Evolutionary conservation across 164 flowering plant species (phyloP), one percentile per base, ranked within the genome.

Genomic region (Nymphaea thermarum): DNA sequence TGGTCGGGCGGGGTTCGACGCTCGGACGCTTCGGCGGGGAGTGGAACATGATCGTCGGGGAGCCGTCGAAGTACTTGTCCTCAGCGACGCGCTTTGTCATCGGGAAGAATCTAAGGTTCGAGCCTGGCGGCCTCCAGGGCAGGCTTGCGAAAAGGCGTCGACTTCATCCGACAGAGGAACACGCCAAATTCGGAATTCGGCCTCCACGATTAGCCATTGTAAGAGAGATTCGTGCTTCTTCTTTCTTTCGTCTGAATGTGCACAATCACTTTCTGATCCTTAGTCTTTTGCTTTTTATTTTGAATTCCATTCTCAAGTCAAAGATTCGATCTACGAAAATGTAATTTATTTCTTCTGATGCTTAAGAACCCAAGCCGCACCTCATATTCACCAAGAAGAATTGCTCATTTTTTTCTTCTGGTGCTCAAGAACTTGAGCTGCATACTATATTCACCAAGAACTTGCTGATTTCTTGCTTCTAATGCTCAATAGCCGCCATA

Each of bases 191-290:
- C 43, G 96, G 84, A 2, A 70, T 86, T 75, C 82, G 94, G 2
- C 65, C 79, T 16, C 96, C 94, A 3, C 79, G 85, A 64, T 79
- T 92, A 62, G 92, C 84, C 17, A 74, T 92, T 71, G 98, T 92
- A 75, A 85, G 96, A 82, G 51, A 66, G 6, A 0, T 43, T 11
- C 11, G 4, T 65, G 66, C 16, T 11, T 47, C 73, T 7, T 59
- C 12, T 6, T 8, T 45, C 47, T 64, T 3, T 44, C 11, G 1
- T 66, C 67, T 8, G 36, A 64, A 7, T 36, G 12, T 18, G 12
- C 14, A 43, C 17, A 16, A 8, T 44, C 3, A 14, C n/a, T 10
- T 4, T 15, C 36, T 66, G 59, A 44, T 5, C 42, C 16, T 42
- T 10, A 10, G n/a, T 66, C 6, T 36, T 6, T 66, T 15, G 17